These are phyloP conservation scores for Aspergillus incahuasiensis DNA, from an alignment of 495 filamentous ascomycete species.

Conservation along the genomic window DNA sequence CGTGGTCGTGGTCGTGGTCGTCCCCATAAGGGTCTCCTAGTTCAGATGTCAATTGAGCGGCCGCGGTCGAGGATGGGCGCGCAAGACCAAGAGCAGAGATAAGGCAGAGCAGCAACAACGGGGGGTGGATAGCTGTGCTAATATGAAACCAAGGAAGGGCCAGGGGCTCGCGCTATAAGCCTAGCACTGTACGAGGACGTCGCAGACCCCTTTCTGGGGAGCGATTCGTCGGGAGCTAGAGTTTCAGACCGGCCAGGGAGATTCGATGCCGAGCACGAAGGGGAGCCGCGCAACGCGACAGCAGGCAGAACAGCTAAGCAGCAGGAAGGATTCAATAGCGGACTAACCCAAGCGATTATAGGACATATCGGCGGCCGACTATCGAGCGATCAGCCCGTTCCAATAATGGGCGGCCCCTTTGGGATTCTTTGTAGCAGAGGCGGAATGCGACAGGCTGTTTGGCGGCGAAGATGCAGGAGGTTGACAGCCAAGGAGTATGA, in stretches of 20 bases:
- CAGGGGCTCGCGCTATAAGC: background rate
- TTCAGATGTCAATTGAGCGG: constrained; percentile 11
- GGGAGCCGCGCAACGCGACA: constrained; percentile 16
- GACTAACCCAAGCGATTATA: constrained; percentile 71
- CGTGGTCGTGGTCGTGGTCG: constrained; percentile 57
- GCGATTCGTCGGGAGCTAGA: constrained; percentile 13
- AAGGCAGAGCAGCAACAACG: background rate
- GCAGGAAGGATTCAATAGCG: constrained; percentile 17
- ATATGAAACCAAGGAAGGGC: background rate
- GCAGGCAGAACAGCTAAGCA: background rate
- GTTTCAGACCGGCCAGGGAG: constrained; percentile 17
- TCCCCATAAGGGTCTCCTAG: constrained; percentile 48
- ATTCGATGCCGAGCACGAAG: constrained; percentile 20
- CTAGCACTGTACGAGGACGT: background rate
- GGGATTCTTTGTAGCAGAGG: constrained; percentile 22
- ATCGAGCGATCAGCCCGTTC: constrained; percentile 17
- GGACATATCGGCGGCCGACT: constrained; percentile 34
- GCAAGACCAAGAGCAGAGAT: background rate
- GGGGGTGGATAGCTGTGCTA: background rate
- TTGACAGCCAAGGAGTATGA: background rate
- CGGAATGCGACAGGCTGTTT: constrained; percentile 29
- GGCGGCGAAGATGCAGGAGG: background rate
- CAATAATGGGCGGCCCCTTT: constrained; percentile 24
- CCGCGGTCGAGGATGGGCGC: background rate
- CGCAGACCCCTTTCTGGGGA: background rate